phyloP scores from a whole-genome alignment of 768 basidiomycete species.

The Mycena chlorophos region DNA sequence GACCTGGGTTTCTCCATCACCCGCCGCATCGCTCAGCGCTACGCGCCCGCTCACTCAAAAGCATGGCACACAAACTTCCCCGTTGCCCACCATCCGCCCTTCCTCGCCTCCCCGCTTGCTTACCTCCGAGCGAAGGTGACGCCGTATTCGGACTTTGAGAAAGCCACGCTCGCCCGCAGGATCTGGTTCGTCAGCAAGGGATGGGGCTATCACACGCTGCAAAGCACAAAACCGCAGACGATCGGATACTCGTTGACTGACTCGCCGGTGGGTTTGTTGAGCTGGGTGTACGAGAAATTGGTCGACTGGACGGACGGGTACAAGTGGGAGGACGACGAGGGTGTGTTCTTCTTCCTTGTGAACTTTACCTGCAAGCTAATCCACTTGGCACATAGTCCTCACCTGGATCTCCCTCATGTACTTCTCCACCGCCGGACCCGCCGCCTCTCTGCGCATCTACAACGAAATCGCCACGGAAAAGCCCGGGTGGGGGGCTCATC shows the following conservation, averaged over 20 bases:
- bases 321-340: slow-evolving; percentile 58
- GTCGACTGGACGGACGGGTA: slow-evolving; percentile 52
- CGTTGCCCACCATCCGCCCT: background rate
- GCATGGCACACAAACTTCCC: slow-evolving; percentile 9
- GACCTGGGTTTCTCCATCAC: slow-evolving; percentile 44
- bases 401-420: slow-evolving; percentile 61
- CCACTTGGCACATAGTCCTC: slow-evolving; percentile 47
- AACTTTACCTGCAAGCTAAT: background rate
- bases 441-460: slow-evolving; percentile 59
- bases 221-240: slow-evolving; percentile 53
- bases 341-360: slow-evolving; percentile 37
- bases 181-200: slow-evolving; percentile 29
- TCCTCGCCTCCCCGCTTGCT: background rate
- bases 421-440: slow-evolving; percentile 59
- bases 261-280: slow-evolving; percentile 55
- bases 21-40: slow-evolving; percentile 28
- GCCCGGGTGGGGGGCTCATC: no score
- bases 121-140: background rate
- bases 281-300: slow-evolving; percentile 57
- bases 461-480: slow-evolving; percentile 40
- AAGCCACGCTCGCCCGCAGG: slow-evolving; percentile 33
- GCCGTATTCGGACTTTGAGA: slow-evolving; percentile 26
- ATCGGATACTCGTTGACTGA: slow-evolving; percentile 56
- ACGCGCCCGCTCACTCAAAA: slow-evolving; percentile 42
- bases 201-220: slow-evolving; percentile 37